Evolutionary conservation across 805 yeast species (phyloP), one percentile per base, ranked within the genome.

Genomic region (Grigorovia humatica): DNA sequence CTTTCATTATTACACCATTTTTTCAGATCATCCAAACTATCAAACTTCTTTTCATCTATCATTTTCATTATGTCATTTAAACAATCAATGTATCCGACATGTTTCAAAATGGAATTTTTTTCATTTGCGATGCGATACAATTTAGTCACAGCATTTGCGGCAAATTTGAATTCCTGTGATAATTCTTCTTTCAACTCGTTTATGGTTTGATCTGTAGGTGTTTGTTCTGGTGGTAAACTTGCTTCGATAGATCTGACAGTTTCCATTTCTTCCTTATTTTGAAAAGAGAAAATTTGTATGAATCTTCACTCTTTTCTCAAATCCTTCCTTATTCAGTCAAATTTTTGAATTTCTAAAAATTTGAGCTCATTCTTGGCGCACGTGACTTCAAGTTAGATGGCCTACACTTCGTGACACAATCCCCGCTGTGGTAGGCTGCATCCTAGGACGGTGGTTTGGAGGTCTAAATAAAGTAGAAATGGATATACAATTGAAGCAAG

Each of bases 91-190:
- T 83, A 84, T 1, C 89, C 90, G 53, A 73, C 75, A 51, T 78
- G 77, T 45, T 74, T 74, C 29, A 76, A 61, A 30, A 81, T 60
- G 4, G 78, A 68, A 45, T 70, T 75, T 48, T 80, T 74, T 48
- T 76, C 74, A 55, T 78, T 80, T 9, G 87, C 78, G 5, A 82
- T 65, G 45, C 87, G 67, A 57, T 84, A 85, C 30, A 84, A 69
- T 13, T 82, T 76, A 15, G 89, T 83, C 30, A 84, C 87, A 8
- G 86, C 77, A 55, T 82, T 78, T 47, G 90, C 90, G 27, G 89
- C 89, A 51, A 73, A 74, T 64, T 81, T 83, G 69, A 84, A 85
- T 58, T 82, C 85, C 45, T 72, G 72, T 0, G 83, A 74, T 30
- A 84, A 70, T 46, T 83, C 84, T 44, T 66, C 69, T 53, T 74